These are phyloP conservation scores for Cyclotella kingstonii DNA, from an alignment of 108 stramenopile genomes.

Conservation along the genomic window DNA sequence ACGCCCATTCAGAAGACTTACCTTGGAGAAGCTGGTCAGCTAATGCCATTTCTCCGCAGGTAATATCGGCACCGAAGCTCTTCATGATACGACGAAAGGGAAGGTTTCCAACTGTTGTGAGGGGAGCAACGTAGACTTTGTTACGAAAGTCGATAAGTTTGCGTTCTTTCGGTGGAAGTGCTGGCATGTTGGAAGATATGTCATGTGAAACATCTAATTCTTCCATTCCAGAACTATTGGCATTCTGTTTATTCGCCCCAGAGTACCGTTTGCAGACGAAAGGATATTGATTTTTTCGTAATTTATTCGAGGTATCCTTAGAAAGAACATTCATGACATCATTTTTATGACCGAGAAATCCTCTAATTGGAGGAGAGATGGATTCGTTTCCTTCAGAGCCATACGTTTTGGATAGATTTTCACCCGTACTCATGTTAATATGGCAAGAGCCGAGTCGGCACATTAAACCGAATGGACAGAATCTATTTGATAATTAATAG, in stretches of 20 bases:
- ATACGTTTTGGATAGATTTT: conserved; percentile 48
- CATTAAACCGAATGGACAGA: conserved; percentile 72
- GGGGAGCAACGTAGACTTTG: conserved; percentile 98
- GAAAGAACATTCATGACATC: conserved; percentile 53
- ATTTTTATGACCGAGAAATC: conserved; percentile 9
- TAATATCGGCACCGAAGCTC: conserved; percentile 95
- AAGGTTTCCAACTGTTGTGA: conserved; percentile 98
- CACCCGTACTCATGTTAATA: conserved; percentile 67
- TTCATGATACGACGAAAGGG: conserved; percentile 98
- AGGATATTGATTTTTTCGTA: conserved; percentile 82
- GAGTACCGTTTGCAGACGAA: conserved; percentile 71
- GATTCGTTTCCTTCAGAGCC: conserved; percentile 5
- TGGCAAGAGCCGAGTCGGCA: conserved; percentile 72
- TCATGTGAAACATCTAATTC: conserved; percentile 5
- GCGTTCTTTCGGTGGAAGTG: conserved; percentile 60
- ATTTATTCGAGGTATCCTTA: conserved; percentile 51
- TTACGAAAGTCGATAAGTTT: conserved; percentile 89
- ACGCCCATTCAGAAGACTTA: conserved; percentile 89
- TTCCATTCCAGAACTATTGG: conserved; percentile 24
- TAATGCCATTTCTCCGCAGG: conserved; percentile 98
- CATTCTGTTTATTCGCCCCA: conserved; percentile 33
- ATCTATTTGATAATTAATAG: conserved; percentile 29
- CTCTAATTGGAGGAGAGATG: conserved; percentile 1
- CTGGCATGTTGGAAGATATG: conserved; percentile 14
- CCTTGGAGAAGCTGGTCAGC: conserved; percentile 82